phyloP scores from a whole-genome alignment of 768 basidiomycete genomes.

The Pseudohyphozyma bogoriensis region DNA sequence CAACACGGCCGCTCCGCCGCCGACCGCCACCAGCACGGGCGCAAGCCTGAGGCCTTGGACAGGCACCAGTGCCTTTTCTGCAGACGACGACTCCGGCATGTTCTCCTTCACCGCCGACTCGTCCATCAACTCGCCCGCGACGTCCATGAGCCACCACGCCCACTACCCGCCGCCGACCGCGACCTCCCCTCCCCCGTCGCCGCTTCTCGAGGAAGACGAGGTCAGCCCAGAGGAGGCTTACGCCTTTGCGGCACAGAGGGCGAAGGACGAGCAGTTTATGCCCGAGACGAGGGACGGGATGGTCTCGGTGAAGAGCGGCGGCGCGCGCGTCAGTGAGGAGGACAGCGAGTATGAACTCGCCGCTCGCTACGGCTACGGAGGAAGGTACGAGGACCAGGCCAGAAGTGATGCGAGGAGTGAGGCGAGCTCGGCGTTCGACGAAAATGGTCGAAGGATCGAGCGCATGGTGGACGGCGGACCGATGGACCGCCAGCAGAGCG shows the following conservation, averaged over 20 bases:
- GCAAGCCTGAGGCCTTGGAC: neutral
- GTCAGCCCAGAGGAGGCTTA: slow-evolving; percentile 6
- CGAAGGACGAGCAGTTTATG: neutral
- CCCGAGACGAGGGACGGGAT: neutral
- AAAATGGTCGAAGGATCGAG: neutral
- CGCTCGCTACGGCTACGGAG: neutral
- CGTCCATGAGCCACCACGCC: neutral
- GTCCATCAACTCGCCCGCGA: neutral
- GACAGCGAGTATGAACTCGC: neutral
- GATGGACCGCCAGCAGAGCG: neutral
- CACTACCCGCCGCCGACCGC: neutral
- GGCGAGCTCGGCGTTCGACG: slow-evolving; percentile 7
- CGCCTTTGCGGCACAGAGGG: neutral
- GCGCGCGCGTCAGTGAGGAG: slow-evolving; percentile 13
- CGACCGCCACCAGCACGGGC: neutral
- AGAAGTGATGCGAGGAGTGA: neutral
- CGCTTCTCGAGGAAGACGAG: slow-evolving; percentile 7
- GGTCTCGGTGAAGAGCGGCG: neutral
- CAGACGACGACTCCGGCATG: slow-evolving; percentile 24
- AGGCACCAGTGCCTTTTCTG: neutral
- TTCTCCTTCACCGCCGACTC: slow-evolving; percentile 15
- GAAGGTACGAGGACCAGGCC: neutral
- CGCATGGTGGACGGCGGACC: neutral
- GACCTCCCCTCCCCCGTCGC: slow-evolving; percentile 13
- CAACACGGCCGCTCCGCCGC: neutral